Evolutionary conservation across 2,329 filamentous ascomycete genomes (phyloP).

Genomic region (Dothidotthia symphoricarpi): DNA sequence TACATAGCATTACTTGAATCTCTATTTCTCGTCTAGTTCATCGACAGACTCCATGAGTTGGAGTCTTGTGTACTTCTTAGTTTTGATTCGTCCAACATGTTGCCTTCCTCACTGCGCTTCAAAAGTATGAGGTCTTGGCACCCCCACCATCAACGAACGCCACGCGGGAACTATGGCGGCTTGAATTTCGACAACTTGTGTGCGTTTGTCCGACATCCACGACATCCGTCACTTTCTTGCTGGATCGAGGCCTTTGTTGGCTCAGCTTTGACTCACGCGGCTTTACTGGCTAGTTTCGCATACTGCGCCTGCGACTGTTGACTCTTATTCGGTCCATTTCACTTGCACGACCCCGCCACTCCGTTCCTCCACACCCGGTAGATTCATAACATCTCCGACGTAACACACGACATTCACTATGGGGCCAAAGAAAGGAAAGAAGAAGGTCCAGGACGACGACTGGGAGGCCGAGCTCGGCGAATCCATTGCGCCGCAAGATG

Average conservation of each 20-base stretch:
- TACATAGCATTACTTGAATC: too few species aligned
- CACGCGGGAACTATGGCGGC: constrained; percentile 9
- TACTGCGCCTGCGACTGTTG: constrained; percentile 7
- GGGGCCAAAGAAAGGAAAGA: constrained; percentile 92
- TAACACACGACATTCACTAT: constrained; percentile 52
- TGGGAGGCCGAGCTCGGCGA: constrained; percentile 95
- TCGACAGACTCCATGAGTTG: too few species aligned
- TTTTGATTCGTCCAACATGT: too few species aligned
- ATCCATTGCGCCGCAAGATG: constrained; percentile 61
- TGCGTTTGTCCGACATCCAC: constrained; percentile 26
- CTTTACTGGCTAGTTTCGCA: constrained; percentile 11
- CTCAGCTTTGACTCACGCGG: constrained; percentile 25
- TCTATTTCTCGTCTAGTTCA: too few species aligned
- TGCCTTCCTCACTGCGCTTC: too few species aligned
- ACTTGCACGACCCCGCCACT: constrained; percentile 16
- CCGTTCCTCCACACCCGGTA: constrained; percentile 4
- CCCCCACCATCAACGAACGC: constrained; percentile 7
- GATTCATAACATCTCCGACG: constrained; percentile 1
- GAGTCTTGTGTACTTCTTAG: too few species aligned
- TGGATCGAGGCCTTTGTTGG: constrained; percentile 28
- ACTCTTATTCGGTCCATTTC: constrained; percentile 1
- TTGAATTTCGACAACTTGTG: constrained; percentile 29
- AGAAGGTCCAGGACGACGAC: constrained; percentile 84
- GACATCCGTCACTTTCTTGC: constrained; percentile 15
- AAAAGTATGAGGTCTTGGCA: too few species aligned